Conservation (phyloP, 1,284 basidiomycete genomes). For the Ustilago nuda region DNA sequence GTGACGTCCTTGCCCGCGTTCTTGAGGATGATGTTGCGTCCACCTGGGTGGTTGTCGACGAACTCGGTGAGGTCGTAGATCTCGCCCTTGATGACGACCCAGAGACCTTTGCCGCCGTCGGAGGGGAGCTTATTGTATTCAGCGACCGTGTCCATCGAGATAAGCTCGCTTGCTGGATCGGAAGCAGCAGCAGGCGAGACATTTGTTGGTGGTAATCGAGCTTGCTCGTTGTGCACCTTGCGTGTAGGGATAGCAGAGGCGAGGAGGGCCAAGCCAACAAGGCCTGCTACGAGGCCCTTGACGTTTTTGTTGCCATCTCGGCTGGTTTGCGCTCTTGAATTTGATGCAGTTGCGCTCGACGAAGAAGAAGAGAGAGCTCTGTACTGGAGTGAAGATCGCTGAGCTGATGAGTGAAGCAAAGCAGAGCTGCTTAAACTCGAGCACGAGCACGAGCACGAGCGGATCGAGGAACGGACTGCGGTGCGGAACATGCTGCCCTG, state of each 20-base stretch:
- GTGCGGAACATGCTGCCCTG: conserved; percentile 22
- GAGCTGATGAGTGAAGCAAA: conserved; percentile 19
- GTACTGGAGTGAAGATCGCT: conserved; percentile 9
- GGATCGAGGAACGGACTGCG: conserved; percentile 25
- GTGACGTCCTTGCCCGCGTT: conserved; percentile 81
- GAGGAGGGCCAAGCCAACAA: conserved; percentile 39
- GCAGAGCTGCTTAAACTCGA: conserved; percentile 13
- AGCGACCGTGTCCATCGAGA: conserved; percentile 57
- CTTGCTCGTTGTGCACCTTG: conserved; percentile 32
- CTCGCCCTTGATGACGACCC: conserved; percentile 65
- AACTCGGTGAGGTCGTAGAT: conserved; percentile 79
- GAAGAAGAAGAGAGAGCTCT: conserved; percentile 20
- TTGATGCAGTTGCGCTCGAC: neutral
- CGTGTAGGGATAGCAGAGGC: conserved; percentile 21
- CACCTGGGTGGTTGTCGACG: conserved; percentile 82
- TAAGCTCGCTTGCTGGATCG: conserved; percentile 45
- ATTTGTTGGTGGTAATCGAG: conserved; percentile 17
- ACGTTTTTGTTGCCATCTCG: conserved; percentile 7
- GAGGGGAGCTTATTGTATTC: conserved; percentile 54
- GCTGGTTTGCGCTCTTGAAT: neutral
- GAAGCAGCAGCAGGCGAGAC: conserved; percentile 31
- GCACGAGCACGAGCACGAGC: conserved; percentile 16
- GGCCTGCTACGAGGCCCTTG: conserved; percentile 29
- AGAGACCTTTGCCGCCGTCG: conserved; percentile 51
- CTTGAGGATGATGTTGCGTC: conserved; percentile 79